phyloP scores from a whole-genome alignment of 1,284 basidiomycete species.

The Grifola frondosa region DNA sequence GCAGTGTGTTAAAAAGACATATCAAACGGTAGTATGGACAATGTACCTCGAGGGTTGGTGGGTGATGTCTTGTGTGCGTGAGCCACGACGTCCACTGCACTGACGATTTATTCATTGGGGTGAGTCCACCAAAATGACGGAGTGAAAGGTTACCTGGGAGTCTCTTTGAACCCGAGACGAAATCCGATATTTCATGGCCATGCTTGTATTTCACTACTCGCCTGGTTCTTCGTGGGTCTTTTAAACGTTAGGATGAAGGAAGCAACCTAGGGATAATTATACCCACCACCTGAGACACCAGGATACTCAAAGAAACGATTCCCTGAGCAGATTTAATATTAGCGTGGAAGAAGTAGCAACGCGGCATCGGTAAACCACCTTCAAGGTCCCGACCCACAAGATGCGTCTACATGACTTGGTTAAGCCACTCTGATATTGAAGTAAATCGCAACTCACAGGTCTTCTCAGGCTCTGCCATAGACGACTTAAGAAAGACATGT shows the following conservation, averaged over 20 bases:
- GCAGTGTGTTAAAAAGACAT: not conserved
- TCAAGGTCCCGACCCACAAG: slow-evolving; percentile 30
- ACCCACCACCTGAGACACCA: slow-evolving; percentile 23
- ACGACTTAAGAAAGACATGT: slow-evolving; percentile 26
- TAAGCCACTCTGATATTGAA: not conserved
- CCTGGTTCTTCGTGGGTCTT: slow-evolving; percentile 25
- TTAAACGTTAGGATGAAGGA: not conserved
- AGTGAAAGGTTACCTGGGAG: slow-evolving; percentile 20
- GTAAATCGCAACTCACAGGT: slow-evolving; percentile 20
- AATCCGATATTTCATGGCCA: slow-evolving; percentile 30
- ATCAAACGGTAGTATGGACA: not conserved
- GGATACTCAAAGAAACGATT: slow-evolving; percentile 32
- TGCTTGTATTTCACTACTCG: slow-evolving; percentile 33
- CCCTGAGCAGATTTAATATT: slow-evolving; percentile 13
- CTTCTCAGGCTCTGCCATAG: slow-evolving; percentile 22
- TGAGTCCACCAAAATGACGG: not conserved
- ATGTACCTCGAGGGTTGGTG: slow-evolving; percentile 27
- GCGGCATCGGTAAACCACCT: slow-evolving; percentile 17
- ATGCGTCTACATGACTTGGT: slow-evolving; percentile 16
- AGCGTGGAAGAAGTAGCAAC: not conserved
- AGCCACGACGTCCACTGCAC: slow-evolving; percentile 36
- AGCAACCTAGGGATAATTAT: not conserved
- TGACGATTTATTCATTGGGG: slow-evolving; percentile 5
- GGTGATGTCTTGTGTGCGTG: slow-evolving; percentile 31
- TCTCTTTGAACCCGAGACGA: slow-evolving; percentile 24